Conservation (phyloP, 2,329 filamentous ascomycete genomes). For the Stagonosporopsis vannaccii region DNA sequence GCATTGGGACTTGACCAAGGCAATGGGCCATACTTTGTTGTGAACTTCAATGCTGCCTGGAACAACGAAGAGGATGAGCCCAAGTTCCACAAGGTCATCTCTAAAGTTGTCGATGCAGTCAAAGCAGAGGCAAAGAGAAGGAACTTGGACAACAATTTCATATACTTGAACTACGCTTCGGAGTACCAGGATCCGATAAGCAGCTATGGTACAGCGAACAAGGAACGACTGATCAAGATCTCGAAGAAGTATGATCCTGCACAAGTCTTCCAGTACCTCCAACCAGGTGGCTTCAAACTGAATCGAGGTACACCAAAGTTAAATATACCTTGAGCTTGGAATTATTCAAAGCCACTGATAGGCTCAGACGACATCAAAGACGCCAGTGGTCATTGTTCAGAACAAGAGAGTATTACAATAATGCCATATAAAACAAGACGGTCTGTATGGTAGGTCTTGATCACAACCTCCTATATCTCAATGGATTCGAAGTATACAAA, state of each 20-base stretch:
- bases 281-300: slow-evolving; percentile 53
- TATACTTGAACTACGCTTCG: slow-evolving; percentile 27
- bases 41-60: slow-evolving; percentile 24
- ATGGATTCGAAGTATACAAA: no score
- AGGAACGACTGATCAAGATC: slow-evolving; percentile 39
- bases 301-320: no score
- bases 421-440: no score
- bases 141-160: slow-evolving; percentile 19
- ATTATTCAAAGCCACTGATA: no score
- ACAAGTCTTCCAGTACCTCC: slow-evolving; percentile 49
- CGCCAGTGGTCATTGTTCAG: no score
- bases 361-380: no score
- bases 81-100: slow-evolving; percentile 18
- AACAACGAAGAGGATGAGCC: slow-evolving; percentile 16
- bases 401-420: no score
- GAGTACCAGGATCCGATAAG: slow-evolving; percentile 51
- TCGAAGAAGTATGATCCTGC: slow-evolving; percentile 50
- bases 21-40: slow-evolving; percentile 24
- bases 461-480: no score
- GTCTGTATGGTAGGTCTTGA: no score
- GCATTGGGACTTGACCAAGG: slow-evolving; percentile 29
- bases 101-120: slow-evolving; percentile 8
- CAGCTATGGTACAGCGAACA: slow-evolving; percentile 47
- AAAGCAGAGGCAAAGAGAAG: slow-evolving; percentile 17
- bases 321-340: no score